Conservation (phyloP, 1,284 basidiomycete genomes). For the Puccinia hordei region DNA sequence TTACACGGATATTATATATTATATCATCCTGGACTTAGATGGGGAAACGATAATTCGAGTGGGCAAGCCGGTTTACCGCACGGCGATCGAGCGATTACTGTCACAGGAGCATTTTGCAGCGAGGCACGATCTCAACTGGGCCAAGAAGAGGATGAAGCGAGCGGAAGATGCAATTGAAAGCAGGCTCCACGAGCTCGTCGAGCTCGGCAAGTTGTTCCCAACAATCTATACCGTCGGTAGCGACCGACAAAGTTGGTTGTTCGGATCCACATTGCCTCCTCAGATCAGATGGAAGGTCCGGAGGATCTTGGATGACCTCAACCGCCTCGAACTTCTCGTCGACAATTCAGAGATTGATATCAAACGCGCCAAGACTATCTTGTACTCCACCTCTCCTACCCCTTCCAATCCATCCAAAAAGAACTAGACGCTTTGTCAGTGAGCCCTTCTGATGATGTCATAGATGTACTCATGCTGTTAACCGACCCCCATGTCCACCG, state of each 20-base stretch:
- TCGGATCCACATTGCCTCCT: constrained; percentile 28
- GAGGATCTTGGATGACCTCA: not conserved
- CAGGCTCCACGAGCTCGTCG: constrained; percentile 13
- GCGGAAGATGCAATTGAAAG: constrained; percentile 13
- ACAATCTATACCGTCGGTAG: constrained; percentile 12
- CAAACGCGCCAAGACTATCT: not conserved
- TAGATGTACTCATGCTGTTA: no score
- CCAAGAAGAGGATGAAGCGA: constrained; percentile 8
- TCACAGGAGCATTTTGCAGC: constrained; percentile 56
- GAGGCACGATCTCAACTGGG: constrained; percentile 17
- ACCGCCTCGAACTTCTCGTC: not conserved
- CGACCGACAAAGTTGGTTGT: constrained; percentile 19
- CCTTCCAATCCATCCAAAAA: not conserved
- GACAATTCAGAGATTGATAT: not conserved
- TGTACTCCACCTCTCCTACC: constrained; percentile 4
- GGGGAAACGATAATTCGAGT: constrained; percentile 81
- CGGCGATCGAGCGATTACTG: constrained; percentile 79
- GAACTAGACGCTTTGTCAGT: not conserved
- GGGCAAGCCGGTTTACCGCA: constrained; percentile 84
- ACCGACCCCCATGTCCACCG: no score
- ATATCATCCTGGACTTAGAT: no score
- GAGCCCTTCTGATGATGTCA: no score
- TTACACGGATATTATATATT: not conserved
- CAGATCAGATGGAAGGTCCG: constrained; percentile 32
- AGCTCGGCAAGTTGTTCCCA: constrained; percentile 34